These are phyloP conservation scores for Thielaviopsis populi DNA, from an alignment of 2,329 filamentous ascomycete genomes.

Conservation along the genomic window DNA sequence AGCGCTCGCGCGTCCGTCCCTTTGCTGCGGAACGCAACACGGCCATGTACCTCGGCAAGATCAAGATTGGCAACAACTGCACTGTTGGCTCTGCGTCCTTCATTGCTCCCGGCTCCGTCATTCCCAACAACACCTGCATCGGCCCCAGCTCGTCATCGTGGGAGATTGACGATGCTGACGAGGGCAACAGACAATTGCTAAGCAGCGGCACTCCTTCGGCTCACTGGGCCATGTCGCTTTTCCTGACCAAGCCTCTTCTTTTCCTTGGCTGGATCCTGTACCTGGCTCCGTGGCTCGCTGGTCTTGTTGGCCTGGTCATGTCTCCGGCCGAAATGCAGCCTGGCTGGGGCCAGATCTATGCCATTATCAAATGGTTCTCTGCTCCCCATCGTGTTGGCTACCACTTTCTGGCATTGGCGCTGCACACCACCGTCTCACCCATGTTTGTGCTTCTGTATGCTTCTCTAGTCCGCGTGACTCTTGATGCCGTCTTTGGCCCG, in stretches of 20 bases:
- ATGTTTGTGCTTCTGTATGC: conserved; percentile 31
- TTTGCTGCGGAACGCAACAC: conserved; percentile 43
- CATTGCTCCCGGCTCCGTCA: conserved; percentile 33
- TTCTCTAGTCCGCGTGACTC: conserved; percentile 26
- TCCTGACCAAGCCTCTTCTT: conserved; percentile 31
- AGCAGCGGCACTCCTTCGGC: conserved; percentile 26
- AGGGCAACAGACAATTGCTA: conserved; percentile 32
- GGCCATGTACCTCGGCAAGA: conserved; percentile 39
- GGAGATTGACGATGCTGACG: conserved; percentile 34
- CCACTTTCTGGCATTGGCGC: conserved; percentile 34
- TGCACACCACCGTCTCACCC: conserved; percentile 29
- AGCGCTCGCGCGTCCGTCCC: conserved; percentile 34
- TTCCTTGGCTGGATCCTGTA: conserved; percentile 28
- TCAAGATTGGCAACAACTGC: conserved; percentile 33
- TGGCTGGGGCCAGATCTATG: conserved; percentile 22
- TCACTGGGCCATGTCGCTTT: conserved; percentile 30
- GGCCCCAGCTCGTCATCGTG: conserved; percentile 43
- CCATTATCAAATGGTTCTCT: conserved; percentile 36
- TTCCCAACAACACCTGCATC: conserved; percentile 37
- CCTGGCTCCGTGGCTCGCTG: conserved; percentile 31
- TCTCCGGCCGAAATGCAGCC: conserved; percentile 26
- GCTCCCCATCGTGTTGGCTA: conserved; percentile 31
- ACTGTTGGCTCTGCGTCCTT: conserved; percentile 35
- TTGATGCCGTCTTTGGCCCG: conserved; percentile 29
- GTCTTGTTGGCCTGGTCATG: conserved; percentile 32